A percentile compares a stretch with the other conserved stretches of the same genome.
phyloP scores from a whole-genome alignment of 768 basidiomycete genomes.

The Mycena maculata region DNA sequence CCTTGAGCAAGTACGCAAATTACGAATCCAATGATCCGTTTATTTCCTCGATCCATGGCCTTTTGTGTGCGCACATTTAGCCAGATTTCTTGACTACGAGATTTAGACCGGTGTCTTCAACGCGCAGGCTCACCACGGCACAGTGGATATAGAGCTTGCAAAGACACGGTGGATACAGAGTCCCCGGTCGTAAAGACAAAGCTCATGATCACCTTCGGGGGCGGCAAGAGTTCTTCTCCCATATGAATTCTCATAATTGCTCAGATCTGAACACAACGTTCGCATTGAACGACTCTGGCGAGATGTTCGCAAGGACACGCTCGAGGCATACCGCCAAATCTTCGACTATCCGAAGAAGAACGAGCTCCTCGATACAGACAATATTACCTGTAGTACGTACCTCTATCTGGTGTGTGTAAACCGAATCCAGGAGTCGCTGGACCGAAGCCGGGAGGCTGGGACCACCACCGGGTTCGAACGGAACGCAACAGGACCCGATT shows the following conservation, averaged over 20 bases:
- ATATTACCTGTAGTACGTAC: not conserved
- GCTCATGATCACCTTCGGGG: too few relatives aligned
- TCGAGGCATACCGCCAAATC: not conserved
- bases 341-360: not conserved
- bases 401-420: not conserved
- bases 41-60: too few relatives aligned
- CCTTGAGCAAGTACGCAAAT: too few relatives aligned
- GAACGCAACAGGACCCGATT: not conserved
- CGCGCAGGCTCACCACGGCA: too few relatives aligned
- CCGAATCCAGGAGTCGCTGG: not conserved
- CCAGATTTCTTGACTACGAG: too few relatives aligned
- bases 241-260: not conserved
- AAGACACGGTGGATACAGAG: too few relatives aligned
- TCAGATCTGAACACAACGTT: not conserved
- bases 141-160: too few relatives aligned
- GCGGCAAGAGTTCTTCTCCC: not conserved
- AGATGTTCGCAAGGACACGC: not conserved
- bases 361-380: not conserved
- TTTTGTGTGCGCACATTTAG: too few relatives aligned
- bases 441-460: not conserved
- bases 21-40: too few relatives aligned
- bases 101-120: too few relatives aligned
- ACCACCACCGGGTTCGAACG: not conserved
- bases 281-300: not conserved
- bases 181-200: too few relatives aligned